Percentiles rank a stretch among this genome's conserved stretches.
phyloP scores from a whole-genome alignment of 805 yeast genomes.

The Sporopachydermia lactativora region DNA sequence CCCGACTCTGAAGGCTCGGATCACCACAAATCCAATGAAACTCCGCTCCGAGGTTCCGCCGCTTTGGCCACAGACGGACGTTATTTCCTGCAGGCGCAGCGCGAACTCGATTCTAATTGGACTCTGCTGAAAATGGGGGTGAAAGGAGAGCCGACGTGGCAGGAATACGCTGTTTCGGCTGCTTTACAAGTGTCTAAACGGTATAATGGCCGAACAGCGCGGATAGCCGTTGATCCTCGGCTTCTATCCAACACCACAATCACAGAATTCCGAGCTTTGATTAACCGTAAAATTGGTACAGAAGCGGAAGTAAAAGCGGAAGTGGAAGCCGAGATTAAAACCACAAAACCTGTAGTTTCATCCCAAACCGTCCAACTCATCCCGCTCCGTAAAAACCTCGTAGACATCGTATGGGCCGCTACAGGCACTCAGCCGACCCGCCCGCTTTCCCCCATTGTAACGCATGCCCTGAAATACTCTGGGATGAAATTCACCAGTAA shows the following conservation, averaged over 20 bases:
- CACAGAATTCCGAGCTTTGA: conserved; percentile 16
- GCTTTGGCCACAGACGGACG: conserved; percentile 48
- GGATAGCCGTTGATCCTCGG: conserved; percentile 6
- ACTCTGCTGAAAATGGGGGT: conserved; percentile 37
- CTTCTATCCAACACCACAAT: conserved; percentile 7
- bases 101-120: conserved; percentile 52
- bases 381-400: conserved; percentile 39
- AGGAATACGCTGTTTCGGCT: conserved; percentile 35
- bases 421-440: conserved; percentile 47
- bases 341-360: no score
- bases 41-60: conserved; percentile 20
- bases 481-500: conserved; percentile 45
- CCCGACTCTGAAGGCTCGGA: no score
- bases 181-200: conserved; percentile 11
- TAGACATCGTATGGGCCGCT: conserved; percentile 46
- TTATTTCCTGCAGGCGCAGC: conserved; percentile 42
- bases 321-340: no score
- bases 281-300: conserved; percentile 16
- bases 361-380: conserved; percentile 29
- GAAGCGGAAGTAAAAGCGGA: conserved; percentile 5
- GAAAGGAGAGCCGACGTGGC: conserved; percentile 57
- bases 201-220: conserved; percentile 26
- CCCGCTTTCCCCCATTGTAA: conserved; percentile 28
- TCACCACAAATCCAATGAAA: no score
- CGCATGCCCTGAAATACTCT: conserved; percentile 32